Percentiles rank a stretch among this genome's conserved stretches.
These are phyloP conservation scores for Clausena lansium DNA, from an alignment of 345 rosid species.

Conservation along the genomic window DNA sequence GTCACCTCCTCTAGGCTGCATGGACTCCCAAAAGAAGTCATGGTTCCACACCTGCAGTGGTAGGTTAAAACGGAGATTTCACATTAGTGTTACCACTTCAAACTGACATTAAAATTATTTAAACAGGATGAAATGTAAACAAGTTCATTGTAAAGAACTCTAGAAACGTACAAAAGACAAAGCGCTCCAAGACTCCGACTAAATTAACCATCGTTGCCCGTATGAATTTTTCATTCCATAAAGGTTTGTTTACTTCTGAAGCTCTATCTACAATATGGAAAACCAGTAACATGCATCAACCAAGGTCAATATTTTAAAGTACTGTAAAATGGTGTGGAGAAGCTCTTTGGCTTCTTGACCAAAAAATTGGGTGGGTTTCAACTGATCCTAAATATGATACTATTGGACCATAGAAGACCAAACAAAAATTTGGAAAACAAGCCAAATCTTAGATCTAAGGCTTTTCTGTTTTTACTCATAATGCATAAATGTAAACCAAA, in stretches of 20 bases:
- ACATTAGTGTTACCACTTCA: background rate
- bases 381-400: background rate
- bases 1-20: slow-evolving; percentile 94
- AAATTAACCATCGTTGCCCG: background rate
- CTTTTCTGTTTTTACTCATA: background rate
- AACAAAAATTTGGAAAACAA: background rate
- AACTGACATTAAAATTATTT: slow-evolving; percentile 5
- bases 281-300: background rate
- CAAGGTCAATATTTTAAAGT: background rate
- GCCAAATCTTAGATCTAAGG: background rate
- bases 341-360: background rate
- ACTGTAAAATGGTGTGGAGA: background rate
- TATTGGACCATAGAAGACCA: background rate
- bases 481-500: background rate
- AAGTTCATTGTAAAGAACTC: background rate
- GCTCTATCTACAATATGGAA: background rate
- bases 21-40: slow-evolving; percentile 97
- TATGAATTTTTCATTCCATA: background rate
- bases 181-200: background rate
- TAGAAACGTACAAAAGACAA: background rate
- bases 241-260: background rate
- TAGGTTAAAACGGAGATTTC: slow-evolving; percentile 1
- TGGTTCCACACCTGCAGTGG: slow-evolving; percentile 81
- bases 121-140: background rate
- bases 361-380: background rate